Base-by-base conservation (phyloP, 805 yeast species). In the Geotrichum ghanense region DNA sequence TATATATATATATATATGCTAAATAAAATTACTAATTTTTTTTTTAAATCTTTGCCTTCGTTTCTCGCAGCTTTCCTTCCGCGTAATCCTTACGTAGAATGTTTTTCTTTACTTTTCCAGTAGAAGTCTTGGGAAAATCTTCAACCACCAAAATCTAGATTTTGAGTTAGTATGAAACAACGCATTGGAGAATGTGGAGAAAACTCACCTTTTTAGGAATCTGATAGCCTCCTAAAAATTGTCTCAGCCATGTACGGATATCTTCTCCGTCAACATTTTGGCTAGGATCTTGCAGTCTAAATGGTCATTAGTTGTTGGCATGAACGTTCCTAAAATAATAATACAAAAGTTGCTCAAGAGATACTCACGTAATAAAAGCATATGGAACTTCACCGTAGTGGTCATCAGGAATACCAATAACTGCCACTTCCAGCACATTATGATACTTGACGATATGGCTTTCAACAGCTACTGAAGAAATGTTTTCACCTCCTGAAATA, bases 401-500 rank as follows among this genome's bases (percentile, higher is more conserved):
- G 16, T 51, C 51, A 47, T 61, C 62, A 16, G 62, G 63, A 6
- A 58, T 43, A 1, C 61, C 65, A 12, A 62, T 56, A 17, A 62
- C 65, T 1, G 65, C 63, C 19, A 56, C 61, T 46, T 62, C 67
- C 31, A 59, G 50, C 16, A 62, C 58, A 21, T 49, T 50, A 12
- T 55, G 57, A 46, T 59, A 60, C 46, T 52, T 49, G 43, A 52
- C 56, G 10, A 62, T 47, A 12, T 45, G 52, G 34, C 53, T 49
- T 47, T 62, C 67, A 3, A 62, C 64, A 12, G 57, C 61, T 10
- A 63, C 65, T 3, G 66, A 60, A 3, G 67, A 62, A 47, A 62
- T 62, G 50, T 62, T 62, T 45, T 62, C 67, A 22, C 67, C 67
- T 10, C 67, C 67, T 7, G 67, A 60, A 31, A 62, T 62, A 46